Evolutionary conservation across 2,329 filamentous ascomycete genomes (phyloP).

Genomic region (Zalaria obscura): DNA sequence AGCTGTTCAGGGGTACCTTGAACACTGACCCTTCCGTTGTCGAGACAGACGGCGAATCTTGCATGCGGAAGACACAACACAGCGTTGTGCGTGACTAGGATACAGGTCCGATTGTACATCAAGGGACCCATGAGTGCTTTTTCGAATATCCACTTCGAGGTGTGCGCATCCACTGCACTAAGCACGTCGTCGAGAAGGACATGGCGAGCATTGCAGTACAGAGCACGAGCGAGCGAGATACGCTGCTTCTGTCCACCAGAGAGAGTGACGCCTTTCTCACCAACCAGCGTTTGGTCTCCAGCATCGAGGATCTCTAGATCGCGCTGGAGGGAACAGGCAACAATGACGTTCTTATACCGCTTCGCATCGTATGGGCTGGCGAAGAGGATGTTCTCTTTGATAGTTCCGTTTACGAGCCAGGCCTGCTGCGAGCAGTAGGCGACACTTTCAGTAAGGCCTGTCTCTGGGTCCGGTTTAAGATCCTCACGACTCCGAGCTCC

Average conservation of each 20-base stretch:
- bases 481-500: constrained; percentile 79
- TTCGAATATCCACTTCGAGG: constrained; percentile 94
- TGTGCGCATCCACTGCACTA: constrained; percentile 93
- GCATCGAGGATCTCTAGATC: constrained; percentile 86
- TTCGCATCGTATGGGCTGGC: constrained; percentile 62
- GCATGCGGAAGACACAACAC: constrained; percentile 72
- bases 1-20: constrained; percentile 70
- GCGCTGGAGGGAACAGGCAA: constrained; percentile 79
- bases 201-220: constrained; percentile 92
- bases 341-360: constrained; percentile 75
- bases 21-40: constrained; percentile 66
- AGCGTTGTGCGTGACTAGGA: constrained; percentile 90
- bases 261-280: constrained; percentile 92
- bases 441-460: constrained; percentile 76
- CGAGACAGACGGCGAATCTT: constrained; percentile 68
- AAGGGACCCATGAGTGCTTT: constrained; percentile 81
- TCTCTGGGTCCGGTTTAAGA: constrained; percentile 65
- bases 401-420: constrained; percentile 91
- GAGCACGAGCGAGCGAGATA: constrained; percentile 85
- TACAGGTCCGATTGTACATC: constrained; percentile 80
- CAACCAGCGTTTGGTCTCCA: constrained; percentile 85
- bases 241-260: constrained; percentile 96
- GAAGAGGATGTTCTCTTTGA: constrained; percentile 93
- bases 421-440: constrained; percentile 95
- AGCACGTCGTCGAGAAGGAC: constrained; percentile 88